These are phyloP conservation scores for Kluyveromyces siamensis DNA, from an alignment of 805 yeast species.

Conservation along the genomic window DNA sequence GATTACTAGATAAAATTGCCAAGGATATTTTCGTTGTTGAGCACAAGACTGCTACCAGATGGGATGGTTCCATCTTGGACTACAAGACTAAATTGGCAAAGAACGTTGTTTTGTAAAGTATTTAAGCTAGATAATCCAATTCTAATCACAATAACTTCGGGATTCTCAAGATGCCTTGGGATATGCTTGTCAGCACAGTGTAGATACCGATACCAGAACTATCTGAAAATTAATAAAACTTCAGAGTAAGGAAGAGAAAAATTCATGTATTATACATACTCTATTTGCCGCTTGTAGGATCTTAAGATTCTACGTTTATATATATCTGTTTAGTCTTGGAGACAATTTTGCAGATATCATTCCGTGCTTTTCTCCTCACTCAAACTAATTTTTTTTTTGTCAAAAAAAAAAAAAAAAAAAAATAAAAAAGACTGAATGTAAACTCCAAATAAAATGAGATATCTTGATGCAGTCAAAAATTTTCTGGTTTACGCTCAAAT, in stretches of 20 bases:
- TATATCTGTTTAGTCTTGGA: too few species aligned
- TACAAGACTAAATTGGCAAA: constrained; percentile 93
- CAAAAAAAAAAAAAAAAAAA: constrained; percentile 1
- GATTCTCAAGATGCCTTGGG: neutral
- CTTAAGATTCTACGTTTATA: too few species aligned
- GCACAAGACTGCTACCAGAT: constrained; percentile 88
- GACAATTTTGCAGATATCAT: too few species aligned
- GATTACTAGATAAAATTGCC: constrained; percentile 93
- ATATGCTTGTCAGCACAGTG: too few species aligned
- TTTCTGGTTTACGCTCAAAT: neutral
- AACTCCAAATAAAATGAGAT: neutral
- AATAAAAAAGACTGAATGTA: neutral
- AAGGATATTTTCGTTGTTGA: constrained; percentile 96
- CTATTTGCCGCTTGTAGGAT: too few species aligned
- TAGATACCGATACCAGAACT: too few species aligned
- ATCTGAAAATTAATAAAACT: too few species aligned
- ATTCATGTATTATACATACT: too few species aligned
- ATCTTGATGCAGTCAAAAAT: too few species aligned
- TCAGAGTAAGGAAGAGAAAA: too few species aligned
- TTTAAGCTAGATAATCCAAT: neutral
- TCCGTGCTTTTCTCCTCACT: too few species aligned
- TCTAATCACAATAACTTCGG: neutral
- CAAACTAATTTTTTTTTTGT: too few species aligned
- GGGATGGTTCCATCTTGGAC: constrained; percentile 87
- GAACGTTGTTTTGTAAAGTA: constrained; percentile 61